Conservation (phyloP, 495 filamentous ascomycete genomes). For the Penicillium fimorum region DNA sequence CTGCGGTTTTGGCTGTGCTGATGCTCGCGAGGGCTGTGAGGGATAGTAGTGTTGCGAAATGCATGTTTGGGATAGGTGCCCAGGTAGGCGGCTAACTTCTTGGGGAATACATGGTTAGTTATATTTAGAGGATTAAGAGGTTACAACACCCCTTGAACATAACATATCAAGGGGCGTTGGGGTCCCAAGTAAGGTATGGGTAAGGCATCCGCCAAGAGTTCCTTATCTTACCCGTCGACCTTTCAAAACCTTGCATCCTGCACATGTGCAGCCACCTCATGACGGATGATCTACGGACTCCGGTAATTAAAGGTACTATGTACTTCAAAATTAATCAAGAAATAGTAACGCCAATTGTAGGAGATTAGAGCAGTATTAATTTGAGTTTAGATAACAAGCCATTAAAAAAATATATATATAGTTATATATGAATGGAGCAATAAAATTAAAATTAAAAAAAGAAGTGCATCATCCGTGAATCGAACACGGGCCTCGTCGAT, state of each 20-base stretch:
- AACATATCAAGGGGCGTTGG: no score
- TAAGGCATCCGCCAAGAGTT: no score
- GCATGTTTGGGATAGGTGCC: not conserved
- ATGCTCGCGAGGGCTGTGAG: slow-evolving; percentile 8
- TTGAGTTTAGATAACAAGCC: no score
- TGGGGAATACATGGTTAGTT: not conserved
- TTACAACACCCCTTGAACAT: not conserved
- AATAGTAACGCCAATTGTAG: no score
- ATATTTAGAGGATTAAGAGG: not conserved
- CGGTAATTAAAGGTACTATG: no score
- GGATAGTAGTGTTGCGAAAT: slow-evolving; percentile 9
- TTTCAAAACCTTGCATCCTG: no score
- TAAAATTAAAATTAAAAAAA: slow-evolving; percentile 24
- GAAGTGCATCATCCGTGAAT: slow-evolving; percentile 56
- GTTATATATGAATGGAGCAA: not conserved
- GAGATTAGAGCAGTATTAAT: no score
- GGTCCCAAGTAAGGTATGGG: no score
- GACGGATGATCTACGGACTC: no score
- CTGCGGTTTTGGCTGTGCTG: slow-evolving; percentile 6
- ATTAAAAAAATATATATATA: not conserved
- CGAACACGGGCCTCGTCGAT: slow-evolving; percentile 60
- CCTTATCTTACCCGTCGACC: no score
- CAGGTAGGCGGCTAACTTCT: not conserved
- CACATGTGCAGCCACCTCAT: no score
- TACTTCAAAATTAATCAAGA: no score